These are phyloP conservation scores for Puccinellia tenuiflora DNA, from an alignment of 176 grass and related monocot species.

Conservation along the genomic window DNA sequence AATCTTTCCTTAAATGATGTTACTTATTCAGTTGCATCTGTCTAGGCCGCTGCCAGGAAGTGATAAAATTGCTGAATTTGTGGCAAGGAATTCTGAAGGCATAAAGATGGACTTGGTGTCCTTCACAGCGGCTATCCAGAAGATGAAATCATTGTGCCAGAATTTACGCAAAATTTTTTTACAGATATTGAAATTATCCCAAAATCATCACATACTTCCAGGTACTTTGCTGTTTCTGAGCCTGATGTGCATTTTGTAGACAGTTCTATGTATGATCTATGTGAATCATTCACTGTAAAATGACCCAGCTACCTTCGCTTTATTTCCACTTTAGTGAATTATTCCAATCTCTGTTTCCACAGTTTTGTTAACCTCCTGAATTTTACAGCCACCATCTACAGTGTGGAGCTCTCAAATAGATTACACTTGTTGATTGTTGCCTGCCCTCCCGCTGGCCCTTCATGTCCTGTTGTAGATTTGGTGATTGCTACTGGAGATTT, in stretches of 20 bases:
- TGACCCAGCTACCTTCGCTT: neutral
- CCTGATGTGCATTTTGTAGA: neutral
- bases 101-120: slow-evolving; percentile 66
- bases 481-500: slow-evolving; percentile 90
- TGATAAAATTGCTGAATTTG: slow-evolving; percentile 86
- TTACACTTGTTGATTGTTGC: slow-evolving; percentile 79
- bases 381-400: slow-evolving; percentile 79
- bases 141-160: slow-evolving; percentile 86
- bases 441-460: slow-evolving; percentile 83
- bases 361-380: slow-evolving; percentile 91
- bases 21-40: slow-evolving; percentile 19
- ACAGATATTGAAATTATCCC: slow-evolving; percentile 99
- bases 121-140: slow-evolving; percentile 73
- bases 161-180: slow-evolving; percentile 91
- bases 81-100: slow-evolving; percentile 60
- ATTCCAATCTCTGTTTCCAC: slow-evolving; percentile 17
- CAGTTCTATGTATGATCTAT: neutral
- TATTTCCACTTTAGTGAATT: neutral
- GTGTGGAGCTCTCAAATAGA: slow-evolving; percentile 79
- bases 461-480: slow-evolving; percentile 82
- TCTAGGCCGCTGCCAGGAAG: slow-evolving; percentile 88
- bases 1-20: slow-evolving; percentile 3
- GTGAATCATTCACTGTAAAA: neutral
- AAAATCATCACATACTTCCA: slow-evolving; percentile 95
- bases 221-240: no score